These are phyloP conservation scores for Fusarium sp. DNA, from an alignment of 2,329 filamentous ascomycete species.

Conservation along the genomic window DNA sequence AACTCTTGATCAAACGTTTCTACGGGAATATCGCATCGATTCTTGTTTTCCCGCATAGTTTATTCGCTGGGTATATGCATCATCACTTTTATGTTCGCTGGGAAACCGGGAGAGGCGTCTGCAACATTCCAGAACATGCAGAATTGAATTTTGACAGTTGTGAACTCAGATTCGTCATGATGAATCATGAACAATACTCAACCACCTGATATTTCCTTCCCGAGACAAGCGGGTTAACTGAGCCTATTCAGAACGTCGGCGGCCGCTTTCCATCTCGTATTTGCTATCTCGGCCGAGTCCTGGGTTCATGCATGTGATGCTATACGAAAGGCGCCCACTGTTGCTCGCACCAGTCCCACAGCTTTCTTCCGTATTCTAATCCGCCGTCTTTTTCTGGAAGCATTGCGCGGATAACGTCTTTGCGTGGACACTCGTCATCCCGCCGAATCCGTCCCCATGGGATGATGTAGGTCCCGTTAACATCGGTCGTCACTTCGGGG, in stretches of 20 bases:
- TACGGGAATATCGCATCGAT: conserved; percentile 8
- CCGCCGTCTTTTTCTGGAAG: conserved; percentile 48
- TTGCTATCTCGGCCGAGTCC: conserved; percentile 26
- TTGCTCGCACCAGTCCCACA: conserved; percentile 53
- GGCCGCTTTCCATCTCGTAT: conserved; percentile 25
- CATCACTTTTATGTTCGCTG: conserved; percentile 17
- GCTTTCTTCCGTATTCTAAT: conserved; percentile 42
- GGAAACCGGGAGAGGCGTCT: conserved; percentile 14
- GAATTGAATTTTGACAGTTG: not conserved
- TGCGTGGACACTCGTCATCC: conserved; percentile 38
- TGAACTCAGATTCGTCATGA: conserved; percentile 10
- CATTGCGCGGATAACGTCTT: conserved; percentile 52
- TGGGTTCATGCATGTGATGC: not conserved
- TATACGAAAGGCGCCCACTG: conserved; percentile 29
- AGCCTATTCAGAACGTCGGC: not conserved
- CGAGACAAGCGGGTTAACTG: not conserved
- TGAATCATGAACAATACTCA: conserved; percentile 10
- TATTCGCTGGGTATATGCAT: conserved; percentile 69
- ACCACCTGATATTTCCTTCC: conserved; percentile 3
- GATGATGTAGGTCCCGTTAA: conserved; percentile 51
- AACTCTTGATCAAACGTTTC: conserved; percentile 15
- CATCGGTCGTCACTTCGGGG: conserved; percentile 53
- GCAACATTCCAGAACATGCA: conserved; percentile 26
- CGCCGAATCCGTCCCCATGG: conserved; percentile 51
- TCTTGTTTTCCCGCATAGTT: not conserved